Percentiles rank a stretch among this genome's conserved stretches.
Conservation (phyloP, 2,329 filamentous ascomycete genomes). For the Grosmannia clavigera region DNA sequence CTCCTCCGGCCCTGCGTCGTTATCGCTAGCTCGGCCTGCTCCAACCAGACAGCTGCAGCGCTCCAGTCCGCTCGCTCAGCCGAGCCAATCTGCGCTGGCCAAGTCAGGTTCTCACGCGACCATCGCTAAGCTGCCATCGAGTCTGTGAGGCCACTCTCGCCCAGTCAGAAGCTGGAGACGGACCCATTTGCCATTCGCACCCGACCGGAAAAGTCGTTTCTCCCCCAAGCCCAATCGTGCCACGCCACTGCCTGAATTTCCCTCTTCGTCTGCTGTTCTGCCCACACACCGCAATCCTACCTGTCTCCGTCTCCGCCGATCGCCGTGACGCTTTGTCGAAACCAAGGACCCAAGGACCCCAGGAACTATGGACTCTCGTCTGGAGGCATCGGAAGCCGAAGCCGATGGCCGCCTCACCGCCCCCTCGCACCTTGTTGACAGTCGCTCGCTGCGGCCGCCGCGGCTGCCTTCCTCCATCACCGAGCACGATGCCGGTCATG, state of each 20-base stretch:
- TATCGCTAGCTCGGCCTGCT: not conserved
- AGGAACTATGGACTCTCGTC: slow-evolving; percentile 2
- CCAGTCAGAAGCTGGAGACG: not conserved
- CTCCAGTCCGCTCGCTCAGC: too few relatives aligned
- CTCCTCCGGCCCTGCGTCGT: not conserved
- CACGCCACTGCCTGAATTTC: not conserved
- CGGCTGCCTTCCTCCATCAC: slow-evolving; percentile 12
- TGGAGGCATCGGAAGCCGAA: not conserved
- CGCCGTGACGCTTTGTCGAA: not conserved
- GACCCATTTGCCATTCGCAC: not conserved
- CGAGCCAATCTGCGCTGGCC: slow-evolving; percentile 12
- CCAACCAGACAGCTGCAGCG: not conserved
- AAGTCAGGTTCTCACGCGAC: slow-evolving; percentile 13
- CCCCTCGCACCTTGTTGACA: not conserved
- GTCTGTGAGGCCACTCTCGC: not conserved
- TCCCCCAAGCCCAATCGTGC: not conserved
- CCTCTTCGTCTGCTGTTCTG: not conserved
- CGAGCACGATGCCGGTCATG: slow-evolving; percentile 22
- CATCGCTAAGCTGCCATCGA: not conserved
- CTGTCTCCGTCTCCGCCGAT: not conserved
- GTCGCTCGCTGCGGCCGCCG: not conserved
- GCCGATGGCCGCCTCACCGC: not conserved
- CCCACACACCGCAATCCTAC: not conserved
- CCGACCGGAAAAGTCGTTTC: not conserved
- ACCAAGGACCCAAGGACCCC: not conserved